Conservation (phyloP, 176 grass and related monocot genomes). For the Aechmea fasciata region DNA sequence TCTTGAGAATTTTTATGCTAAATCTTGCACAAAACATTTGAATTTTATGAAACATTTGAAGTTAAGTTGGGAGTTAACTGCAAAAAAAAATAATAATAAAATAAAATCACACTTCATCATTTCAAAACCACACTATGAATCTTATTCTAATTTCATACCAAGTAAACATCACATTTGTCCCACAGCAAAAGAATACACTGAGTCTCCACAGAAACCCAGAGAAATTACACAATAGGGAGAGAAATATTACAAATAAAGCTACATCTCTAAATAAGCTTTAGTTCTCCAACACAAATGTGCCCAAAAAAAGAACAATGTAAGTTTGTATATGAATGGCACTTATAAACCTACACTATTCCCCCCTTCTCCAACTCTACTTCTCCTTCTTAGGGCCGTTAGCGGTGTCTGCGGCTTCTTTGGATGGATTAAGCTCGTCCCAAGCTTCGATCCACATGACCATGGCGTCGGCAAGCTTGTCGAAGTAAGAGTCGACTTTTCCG, state of each 20-base stretch:
- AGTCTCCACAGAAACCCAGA: constrained; percentile 1
- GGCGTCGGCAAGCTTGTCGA: constrained; percentile 52
- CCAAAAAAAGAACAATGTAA: constrained; percentile 18
- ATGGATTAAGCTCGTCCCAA: constrained; percentile 60
- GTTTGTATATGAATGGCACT: constrained; percentile 12
- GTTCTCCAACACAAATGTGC: constrained; percentile 19
- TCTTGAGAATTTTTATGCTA: no score
- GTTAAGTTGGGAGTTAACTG: no score
- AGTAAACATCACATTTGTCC: constrained; percentile 25
- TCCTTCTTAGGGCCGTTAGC: constrained; percentile 19
- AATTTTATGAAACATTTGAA: no score
- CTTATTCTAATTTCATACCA: constrained; percentile 33
- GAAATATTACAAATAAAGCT: constrained; percentile 1
- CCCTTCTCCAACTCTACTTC: constrained; percentile 16
- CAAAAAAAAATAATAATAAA: no score
- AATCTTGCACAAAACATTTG: no score
- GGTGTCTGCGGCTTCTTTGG: constrained; percentile 7
- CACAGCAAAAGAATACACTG: neutral
- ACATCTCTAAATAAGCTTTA: constrained; percentile 17
- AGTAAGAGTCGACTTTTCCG: constrained; percentile 44
- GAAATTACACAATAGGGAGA: neutral
- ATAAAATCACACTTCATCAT: no score
- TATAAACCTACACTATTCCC: neutral
- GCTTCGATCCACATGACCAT: constrained; percentile 73
- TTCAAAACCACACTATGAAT: constrained; percentile 2